These are phyloP conservation scores for Coccomyxa sp. DNA, from an alignment of 139 green algal genomes.

Conservation along the genomic window DNA sequence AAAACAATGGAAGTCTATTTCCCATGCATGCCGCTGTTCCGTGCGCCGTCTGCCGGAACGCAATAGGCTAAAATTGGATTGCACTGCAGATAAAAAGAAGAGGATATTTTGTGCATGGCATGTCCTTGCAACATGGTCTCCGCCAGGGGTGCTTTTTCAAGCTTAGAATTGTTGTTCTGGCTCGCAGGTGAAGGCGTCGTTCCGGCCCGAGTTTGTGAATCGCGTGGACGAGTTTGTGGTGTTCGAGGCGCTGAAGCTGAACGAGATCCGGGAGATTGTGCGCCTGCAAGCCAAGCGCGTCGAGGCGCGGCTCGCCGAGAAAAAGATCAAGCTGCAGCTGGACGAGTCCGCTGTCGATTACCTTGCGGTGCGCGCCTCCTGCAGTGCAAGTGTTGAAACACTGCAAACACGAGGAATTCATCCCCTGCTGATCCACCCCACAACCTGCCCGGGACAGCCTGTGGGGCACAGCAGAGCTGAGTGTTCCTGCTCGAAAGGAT, in stretches of 20 bases:
- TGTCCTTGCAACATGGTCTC: too few species aligned
- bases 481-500: too few species aligned
- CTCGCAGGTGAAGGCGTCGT: conserved; percentile 76
- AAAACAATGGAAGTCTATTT: too few species aligned
- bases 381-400: not conserved
- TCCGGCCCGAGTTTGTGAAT: conserved; percentile 97
- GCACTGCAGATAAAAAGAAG: too few species aligned
- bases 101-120: too few species aligned
- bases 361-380: conserved; percentile 47
- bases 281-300: conserved; percentile 63
- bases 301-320: conserved; percentile 65
- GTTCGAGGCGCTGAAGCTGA: conserved; percentile 76
- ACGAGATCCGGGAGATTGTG: conserved; percentile 84
- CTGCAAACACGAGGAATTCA: not conserved
- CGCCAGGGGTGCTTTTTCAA: too few species aligned
- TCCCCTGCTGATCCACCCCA: too few species aligned
- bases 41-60: too few species aligned
- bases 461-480: too few species aligned
- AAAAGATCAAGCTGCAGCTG: conserved; percentile 83
- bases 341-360: conserved; percentile 62
- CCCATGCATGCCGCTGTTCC: too few species aligned
- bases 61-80: too few species aligned
- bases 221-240: conserved; percentile 97
- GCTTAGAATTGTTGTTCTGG: too few species aligned
- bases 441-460: not conserved